Base-by-base conservation (phyloP, 1,139 yeast genomes). In the Lodderomyces parapsilosis region DNA sequence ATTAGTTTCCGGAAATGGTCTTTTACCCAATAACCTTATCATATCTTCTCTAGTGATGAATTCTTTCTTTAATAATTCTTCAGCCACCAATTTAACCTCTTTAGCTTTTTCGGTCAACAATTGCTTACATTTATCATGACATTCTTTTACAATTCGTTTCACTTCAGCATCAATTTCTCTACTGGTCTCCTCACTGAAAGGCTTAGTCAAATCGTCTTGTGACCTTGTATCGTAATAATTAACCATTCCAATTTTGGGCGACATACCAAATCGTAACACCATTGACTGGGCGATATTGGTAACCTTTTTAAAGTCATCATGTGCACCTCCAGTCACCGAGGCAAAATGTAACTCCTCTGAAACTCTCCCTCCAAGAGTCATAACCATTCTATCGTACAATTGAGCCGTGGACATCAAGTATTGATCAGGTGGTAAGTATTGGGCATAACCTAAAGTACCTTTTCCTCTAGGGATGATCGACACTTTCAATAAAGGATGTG, bases 361-460 rank as follows among this genome's bases (percentile, higher is more conserved):
- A 2, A 93, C 97, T 56, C 99, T 79, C 5, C 99, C 99, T 40
- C 98, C 99, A 42, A 93, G 75, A 0, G 98, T 89, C 97, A 93
- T 93, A 20, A 91, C 81, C 96, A 93, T 93, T 54, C 96, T 76
- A 61, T 93, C 96, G 53, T 71, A 68, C 52, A 91, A 80, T 65
- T 93, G 96, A 52, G 81, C 81, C 48, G 86, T 80, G 20, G 87
- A 80, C 56, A 88, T 76, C 56, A 93, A 74, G 56, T 90, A 89
- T 59, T 86, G 88, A 61, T 93, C 99, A 6, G 96, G 90, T 11
- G 99, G 99, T 50, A 94, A 74, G 61, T 93, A 93, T 63, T 93
- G 97, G 1, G 99, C 99, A 63, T 93, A 93, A n/a, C 99, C 99
- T 44, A 93, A 74, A 1, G 98, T 96, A 43, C 96, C 96, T 67